Conservation (phyloP, 495 filamentous ascomycete genomes). For the Xanthoparmelia taractica region DNA sequence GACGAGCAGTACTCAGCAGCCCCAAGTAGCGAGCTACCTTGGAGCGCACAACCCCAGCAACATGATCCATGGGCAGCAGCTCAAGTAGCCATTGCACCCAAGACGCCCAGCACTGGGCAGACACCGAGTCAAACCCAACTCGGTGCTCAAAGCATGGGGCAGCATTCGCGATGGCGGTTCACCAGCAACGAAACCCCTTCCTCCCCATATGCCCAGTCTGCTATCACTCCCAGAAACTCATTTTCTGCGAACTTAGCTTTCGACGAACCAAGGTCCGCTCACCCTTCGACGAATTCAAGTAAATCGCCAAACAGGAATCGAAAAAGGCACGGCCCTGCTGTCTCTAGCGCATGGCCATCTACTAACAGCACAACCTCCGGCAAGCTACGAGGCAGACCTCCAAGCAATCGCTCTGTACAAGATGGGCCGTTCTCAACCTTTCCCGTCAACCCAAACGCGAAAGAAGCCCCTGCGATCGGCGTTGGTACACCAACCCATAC, state of each 20-base stretch:
- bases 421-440: slow-evolving; percentile 86
- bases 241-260: slow-evolving; percentile 44
- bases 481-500: slow-evolving; percentile 30
- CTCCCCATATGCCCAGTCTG: slow-evolving; percentile 69
- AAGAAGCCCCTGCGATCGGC: slow-evolving; percentile 25
- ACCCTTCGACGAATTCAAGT: slow-evolving; percentile 45
- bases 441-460: slow-evolving; percentile 56
- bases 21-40: slow-evolving; percentile 54
- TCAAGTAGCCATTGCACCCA: slow-evolving; percentile 25
- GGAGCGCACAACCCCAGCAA: slow-evolving; percentile 52
- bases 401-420: slow-evolving; percentile 62
- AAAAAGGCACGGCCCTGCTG: slow-evolving; percentile 81
- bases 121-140: slow-evolving; percentile 19
- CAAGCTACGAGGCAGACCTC: slow-evolving; percentile 77
- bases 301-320: slow-evolving; percentile 45
- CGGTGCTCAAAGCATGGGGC: slow-evolving; percentile 23
- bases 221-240: slow-evolving; percentile 56
- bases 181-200: slow-evolving; percentile 47
- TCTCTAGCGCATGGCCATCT: slow-evolving; percentile 90
- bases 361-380: slow-evolving; percentile 57
- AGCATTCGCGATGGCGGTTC: slow-evolving; percentile 40
- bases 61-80: slow-evolving; percentile 52
- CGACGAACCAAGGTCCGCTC: slow-evolving; percentile 62
- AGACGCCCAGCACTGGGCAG: slow-evolving; percentile 22
- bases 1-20: slow-evolving; percentile 42